These are phyloP conservation scores for Sanguinoderma infundibulare DNA, from an alignment of 1,284 basidiomycete species.

Conservation along the genomic window DNA sequence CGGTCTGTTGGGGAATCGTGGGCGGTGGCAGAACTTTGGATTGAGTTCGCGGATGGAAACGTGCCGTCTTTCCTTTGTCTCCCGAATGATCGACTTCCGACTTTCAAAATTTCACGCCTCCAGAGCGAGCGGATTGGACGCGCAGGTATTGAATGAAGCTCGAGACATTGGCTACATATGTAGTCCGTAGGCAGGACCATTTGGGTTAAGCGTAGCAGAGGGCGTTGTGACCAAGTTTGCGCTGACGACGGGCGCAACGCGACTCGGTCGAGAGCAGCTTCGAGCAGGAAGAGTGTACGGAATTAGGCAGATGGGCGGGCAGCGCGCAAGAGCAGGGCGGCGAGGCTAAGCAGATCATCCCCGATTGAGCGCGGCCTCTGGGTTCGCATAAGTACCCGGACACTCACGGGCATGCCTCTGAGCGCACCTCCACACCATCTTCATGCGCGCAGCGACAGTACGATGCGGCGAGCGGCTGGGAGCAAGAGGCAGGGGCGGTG, in stretches of 20 bases:
- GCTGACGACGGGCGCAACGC: conserved; percentile 8
- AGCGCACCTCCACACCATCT: neutral
- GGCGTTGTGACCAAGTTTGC: neutral
- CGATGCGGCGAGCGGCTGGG: neutral
- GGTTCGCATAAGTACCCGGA: conserved; percentile 13
- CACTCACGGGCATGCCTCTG: neutral
- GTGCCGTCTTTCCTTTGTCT: neutral
- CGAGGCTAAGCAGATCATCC: conserved; percentile 28
- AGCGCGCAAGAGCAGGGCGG: conserved; percentile 27
- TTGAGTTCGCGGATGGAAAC: conserved; percentile 10
- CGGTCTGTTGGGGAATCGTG: conserved; percentile 2
- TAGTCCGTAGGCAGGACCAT: neutral
- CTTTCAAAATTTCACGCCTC: neutral
- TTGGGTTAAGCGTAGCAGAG: neutral
- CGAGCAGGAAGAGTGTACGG: conserved; percentile 11
- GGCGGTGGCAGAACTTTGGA: conserved; percentile 16
- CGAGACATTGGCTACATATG: neutral
- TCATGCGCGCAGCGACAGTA: neutral
- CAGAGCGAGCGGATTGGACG: neutral
- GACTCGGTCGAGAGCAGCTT: conserved; percentile 7
- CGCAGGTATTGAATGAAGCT: neutral
- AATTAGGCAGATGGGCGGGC: conserved; percentile 28
- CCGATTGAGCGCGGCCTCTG: conserved; percentile 14
- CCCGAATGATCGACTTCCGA: neutral
- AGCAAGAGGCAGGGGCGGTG: neutral